Evolutionary conservation across 2,329 filamentous ascomycete species (phyloP).

Genomic region (Colletotrichum scovillei): DNA sequence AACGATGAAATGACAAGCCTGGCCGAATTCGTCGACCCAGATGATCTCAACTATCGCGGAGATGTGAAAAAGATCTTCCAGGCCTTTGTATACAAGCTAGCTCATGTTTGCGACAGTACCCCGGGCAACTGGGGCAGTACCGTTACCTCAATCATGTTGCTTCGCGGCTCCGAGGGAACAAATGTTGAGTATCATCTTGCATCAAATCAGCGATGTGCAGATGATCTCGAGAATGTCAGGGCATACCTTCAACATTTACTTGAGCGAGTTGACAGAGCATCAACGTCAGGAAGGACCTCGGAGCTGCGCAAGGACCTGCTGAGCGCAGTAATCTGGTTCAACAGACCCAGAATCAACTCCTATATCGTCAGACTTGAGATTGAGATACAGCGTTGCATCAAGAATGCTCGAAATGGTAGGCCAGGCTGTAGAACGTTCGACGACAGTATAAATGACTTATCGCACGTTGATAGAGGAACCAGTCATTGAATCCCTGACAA

Average conservation of each 20-base stretch:
- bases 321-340: not conserved
- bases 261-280: not conserved
- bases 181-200: slow-evolving; percentile 44
- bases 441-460: not conserved
- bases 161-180: slow-evolving; percentile 38
- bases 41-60: not conserved
- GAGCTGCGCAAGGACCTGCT: not conserved
- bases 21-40: not conserved
- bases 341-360: not conserved
- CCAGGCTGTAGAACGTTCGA: not conserved
- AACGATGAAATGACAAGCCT: slow-evolving; percentile 1
- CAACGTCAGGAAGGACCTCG: not conserved
- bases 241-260: not conserved
- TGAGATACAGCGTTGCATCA: not conserved
- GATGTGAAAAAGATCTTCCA: slow-evolving; percentile 40
- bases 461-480: not conserved
- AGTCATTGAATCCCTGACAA: not conserved
- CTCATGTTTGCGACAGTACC: slow-evolving; percentile 43
- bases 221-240: not conserved
- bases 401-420: not conserved
- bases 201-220: slow-evolving; percentile 39
- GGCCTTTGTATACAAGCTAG: slow-evolving; percentile 44
- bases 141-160: slow-evolving; percentile 43
- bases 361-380: not conserved
- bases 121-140: slow-evolving; percentile 40